These are phyloP conservation scores for Polyplosphaeria fusca DNA, from an alignment of 495 filamentous ascomycete genomes.

Conservation along the genomic window DNA sequence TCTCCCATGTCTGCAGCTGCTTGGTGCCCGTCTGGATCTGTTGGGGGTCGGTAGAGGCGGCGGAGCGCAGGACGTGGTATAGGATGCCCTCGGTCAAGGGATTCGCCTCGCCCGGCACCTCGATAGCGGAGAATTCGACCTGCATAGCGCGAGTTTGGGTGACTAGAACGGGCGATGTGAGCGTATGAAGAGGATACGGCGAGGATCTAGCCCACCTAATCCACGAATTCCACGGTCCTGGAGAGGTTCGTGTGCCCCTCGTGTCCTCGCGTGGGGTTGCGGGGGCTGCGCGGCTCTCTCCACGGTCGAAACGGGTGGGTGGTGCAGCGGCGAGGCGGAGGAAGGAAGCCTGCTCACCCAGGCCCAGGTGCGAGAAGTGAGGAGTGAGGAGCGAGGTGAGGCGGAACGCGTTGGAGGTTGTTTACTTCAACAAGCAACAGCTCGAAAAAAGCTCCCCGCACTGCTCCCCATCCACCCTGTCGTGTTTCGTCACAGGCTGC, in stretches of 20 bases:
- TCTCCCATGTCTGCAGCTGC: constrained; percentile 86
- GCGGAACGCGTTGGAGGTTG: constrained; percentile 11
- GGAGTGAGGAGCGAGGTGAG: constrained; percentile 1
- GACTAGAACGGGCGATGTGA: not conserved
- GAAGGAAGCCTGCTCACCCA: constrained; percentile 15
- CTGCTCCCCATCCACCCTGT: constrained; percentile 14
- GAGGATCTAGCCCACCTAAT: too few relatives aligned
- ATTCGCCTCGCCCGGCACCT: constrained; percentile 59
- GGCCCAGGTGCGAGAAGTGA: not conserved
- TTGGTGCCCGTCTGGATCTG: constrained; percentile 74
- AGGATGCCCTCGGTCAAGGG: constrained; percentile 66
- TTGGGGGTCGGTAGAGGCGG: constrained; percentile 68
- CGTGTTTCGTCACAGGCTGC: not conserved
- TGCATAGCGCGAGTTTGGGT: constrained; percentile 13
- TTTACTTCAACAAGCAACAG: not conserved
- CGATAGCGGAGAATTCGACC: constrained; percentile 38
- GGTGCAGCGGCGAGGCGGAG: not conserved
- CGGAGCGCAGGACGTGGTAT: constrained; percentile 65
- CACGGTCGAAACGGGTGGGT: not conserved
- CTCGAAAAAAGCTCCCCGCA: constrained; percentile 6
- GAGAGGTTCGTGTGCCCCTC: too few relatives aligned
- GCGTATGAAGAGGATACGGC: too few relatives aligned
- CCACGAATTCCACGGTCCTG: not conserved
- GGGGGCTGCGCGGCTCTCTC: not conserved
- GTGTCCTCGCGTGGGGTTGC: too few relatives aligned